These are phyloP conservation scores for Phytophthora tubulina DNA, from an alignment of 352 stramenopile genomes.

Conservation along the genomic window DNA sequence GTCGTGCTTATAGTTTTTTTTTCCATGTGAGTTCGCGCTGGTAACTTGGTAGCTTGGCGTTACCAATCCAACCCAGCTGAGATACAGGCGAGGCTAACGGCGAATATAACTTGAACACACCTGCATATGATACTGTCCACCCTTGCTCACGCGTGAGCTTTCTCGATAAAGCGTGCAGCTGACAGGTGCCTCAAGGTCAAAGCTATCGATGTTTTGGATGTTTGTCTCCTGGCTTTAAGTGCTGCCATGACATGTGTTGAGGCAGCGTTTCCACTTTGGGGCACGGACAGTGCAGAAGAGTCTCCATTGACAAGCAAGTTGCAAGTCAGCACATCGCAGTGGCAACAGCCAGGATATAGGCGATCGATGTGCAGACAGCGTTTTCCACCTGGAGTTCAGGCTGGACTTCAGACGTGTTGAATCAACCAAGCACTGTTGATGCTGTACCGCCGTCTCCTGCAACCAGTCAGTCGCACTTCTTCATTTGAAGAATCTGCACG, in stretches of 20 bases:
- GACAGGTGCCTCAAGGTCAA: neutral
- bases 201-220: neutral
- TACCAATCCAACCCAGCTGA: slow-evolving; percentile 9
- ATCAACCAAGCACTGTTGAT: slow-evolving; percentile 10
- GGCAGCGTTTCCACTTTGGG: slow-evolving; percentile 9
- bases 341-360: slow-evolving; percentile 32
- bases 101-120: neutral
- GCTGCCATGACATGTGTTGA: slow-evolving; percentile 16
- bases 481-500: slow-evolving; percentile 36
- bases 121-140: neutral
- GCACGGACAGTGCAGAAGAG: slow-evolving; percentile 19
- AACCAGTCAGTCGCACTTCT: slow-evolving; percentile 14
- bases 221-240: neutral
- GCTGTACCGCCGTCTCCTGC: slow-evolving; percentile 11
- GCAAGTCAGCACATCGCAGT: slow-evolving; percentile 19
- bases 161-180: neutral
- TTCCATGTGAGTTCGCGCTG: neutral
- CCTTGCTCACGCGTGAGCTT: neutral
- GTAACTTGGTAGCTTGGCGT: neutral
- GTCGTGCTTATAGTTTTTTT: neutral
- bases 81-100: neutral
- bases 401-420: too few relatives aligned
- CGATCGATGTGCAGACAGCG: slow-evolving; percentile 34
- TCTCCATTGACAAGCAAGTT: slow-evolving; percentile 17
- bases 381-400: slow-evolving; percentile 2